These are phyloP conservation scores for Dactylellina leptospora DNA, from an alignment of 2,329 filamentous ascomycete genomes.

Conservation along the genomic window DNA sequence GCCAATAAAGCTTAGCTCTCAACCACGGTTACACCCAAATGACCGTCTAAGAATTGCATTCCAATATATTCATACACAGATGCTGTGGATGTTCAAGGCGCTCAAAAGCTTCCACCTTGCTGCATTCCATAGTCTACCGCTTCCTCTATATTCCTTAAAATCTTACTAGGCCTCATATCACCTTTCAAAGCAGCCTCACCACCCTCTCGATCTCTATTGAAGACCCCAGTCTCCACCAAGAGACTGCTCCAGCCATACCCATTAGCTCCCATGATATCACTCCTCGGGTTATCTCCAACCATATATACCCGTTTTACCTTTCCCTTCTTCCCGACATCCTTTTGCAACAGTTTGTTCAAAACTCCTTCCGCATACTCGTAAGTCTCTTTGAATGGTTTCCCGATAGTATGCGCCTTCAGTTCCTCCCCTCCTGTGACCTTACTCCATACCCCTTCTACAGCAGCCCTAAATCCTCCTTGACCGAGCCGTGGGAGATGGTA, in stretches of 20 bases:
- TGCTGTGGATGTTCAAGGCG: background rate
- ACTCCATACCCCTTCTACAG: slow-evolving; percentile 80
- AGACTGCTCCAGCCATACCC: slow-evolving; percentile 80
- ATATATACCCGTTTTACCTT: slow-evolving; percentile 84
- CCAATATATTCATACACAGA: too few relatives aligned
- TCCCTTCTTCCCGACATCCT: slow-evolving; percentile 56
- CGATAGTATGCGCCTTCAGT: slow-evolving; percentile 74
- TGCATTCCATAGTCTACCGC: slow-evolving; percentile 80
- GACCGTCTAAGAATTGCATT: too few relatives aligned
- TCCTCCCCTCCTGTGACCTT: slow-evolving; percentile 65
- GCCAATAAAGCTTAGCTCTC: background rate
- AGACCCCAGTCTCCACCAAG: slow-evolving; percentile 83
- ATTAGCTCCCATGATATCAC: slow-evolving; percentile 89
- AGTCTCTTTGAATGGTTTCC: slow-evolving; percentile 80
- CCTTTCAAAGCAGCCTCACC: slow-evolving; percentile 57
- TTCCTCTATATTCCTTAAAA: slow-evolving; percentile 77
- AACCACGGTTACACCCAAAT: background rate
- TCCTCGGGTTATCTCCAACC: slow-evolving; percentile 89
- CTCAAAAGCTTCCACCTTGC: slow-evolving; percentile 61
- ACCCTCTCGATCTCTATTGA: slow-evolving; percentile 59
- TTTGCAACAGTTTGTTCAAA: slow-evolving; percentile 63
- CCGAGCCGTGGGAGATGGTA: slow-evolving; percentile 88
- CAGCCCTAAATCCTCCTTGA: slow-evolving; percentile 87
- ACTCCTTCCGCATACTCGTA: slow-evolving; percentile 85
- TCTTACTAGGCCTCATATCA: slow-evolving; percentile 69